phyloP scores from a whole-genome alignment of 2,329 filamentous ascomycete genomes.

The Volutella citrinella region DNA sequence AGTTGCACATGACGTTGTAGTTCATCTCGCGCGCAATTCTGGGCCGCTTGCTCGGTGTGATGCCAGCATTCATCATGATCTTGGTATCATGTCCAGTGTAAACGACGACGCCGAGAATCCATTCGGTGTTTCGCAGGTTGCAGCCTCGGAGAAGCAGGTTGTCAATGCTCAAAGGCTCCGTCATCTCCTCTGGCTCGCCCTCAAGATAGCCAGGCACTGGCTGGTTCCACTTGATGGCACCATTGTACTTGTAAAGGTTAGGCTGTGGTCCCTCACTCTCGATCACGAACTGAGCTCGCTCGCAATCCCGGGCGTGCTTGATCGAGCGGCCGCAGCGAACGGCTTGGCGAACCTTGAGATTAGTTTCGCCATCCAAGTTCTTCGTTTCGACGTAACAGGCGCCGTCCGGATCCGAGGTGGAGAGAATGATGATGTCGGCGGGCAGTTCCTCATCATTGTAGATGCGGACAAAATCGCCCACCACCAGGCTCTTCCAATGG shows the following conservation, averaged over 20 bases:
- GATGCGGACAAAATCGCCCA: slow-evolving; percentile 93
- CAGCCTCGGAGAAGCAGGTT: slow-evolving; percentile 92
- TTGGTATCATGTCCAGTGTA: slow-evolving; percentile 97
- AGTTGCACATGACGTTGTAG: slow-evolving; percentile 97
- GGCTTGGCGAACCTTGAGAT: slow-evolving; percentile 90
- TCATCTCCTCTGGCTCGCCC: slow-evolving; percentile 70
- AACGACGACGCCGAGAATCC: slow-evolving; percentile 86
- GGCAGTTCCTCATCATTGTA: slow-evolving; percentile 97
- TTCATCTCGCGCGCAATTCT: slow-evolving; percentile 91
- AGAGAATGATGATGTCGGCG: slow-evolving; percentile 86
- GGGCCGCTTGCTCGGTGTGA: slow-evolving; percentile 90
- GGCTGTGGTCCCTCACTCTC: slow-evolving; percentile 90
- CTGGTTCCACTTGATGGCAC: slow-evolving; percentile 84
- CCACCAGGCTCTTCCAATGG: slow-evolving; percentile 90
- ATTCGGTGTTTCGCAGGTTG: slow-evolving; percentile 92
- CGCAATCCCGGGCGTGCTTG: slow-evolving; percentile 88
- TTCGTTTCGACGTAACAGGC: slow-evolving; percentile 98
- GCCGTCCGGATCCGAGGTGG: slow-evolving; percentile 90
- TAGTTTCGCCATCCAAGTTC: slow-evolving; percentile 96
- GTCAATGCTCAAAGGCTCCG: slow-evolving; percentile 90
- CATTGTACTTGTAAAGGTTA: slow-evolving; percentile 94
- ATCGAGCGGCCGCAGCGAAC: slow-evolving; percentile 80
- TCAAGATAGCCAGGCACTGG: slow-evolving; percentile 60
- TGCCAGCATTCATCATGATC: slow-evolving; percentile 98
- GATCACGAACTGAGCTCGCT: slow-evolving; percentile 80